Conservation (phyloP, 345 rosid species). For the Combretum micranthum region DNA sequence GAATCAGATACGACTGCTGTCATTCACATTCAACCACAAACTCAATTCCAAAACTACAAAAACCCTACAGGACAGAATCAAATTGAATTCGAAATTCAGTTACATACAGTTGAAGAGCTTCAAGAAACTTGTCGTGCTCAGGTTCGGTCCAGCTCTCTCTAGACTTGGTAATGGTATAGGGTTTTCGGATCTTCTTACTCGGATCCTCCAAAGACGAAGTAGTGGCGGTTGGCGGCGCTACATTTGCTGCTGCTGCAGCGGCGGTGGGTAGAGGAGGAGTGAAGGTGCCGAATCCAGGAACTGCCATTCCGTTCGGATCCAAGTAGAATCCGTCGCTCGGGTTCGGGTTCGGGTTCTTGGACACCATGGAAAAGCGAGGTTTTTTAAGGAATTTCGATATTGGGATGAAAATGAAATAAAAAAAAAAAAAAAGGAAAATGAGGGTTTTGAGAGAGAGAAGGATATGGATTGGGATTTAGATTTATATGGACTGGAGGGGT, state of each 20-base stretch:
- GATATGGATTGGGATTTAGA: conserved; percentile 8
- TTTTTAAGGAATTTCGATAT: too few relatives aligned
- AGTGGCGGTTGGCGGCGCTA: conserved; percentile 12
- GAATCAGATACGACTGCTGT: too few relatives aligned
- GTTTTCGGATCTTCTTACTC: conserved; percentile 69
- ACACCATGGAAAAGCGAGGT: conserved; percentile 34
- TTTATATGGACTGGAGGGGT: not conserved
- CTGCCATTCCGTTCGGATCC: conserved; percentile 67
- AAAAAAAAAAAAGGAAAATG: not conserved
- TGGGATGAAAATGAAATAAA: too few relatives aligned
- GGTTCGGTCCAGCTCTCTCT: conserved; percentile 97
- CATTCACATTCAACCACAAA: not conserved
- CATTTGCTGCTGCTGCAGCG: conserved; percentile 9
- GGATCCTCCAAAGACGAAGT: conserved; percentile 51
- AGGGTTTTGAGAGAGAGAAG: conserved; percentile 17
- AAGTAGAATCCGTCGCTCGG: conserved; percentile 50
- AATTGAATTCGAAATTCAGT: not conserved
- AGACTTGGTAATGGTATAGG: conserved; percentile 81
- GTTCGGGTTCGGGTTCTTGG: conserved; percentile 57
- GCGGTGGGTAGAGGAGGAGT: conserved; percentile 19
- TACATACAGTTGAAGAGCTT: conserved; percentile 84
- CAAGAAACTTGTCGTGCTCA: conserved; percentile 92
- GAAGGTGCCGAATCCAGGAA: conserved; percentile 53
- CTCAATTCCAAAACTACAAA: not conserved
- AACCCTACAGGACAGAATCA: not conserved